Conservation (phyloP, 768 basidiomycete genomes). For the Daedalea quercina region DNA sequence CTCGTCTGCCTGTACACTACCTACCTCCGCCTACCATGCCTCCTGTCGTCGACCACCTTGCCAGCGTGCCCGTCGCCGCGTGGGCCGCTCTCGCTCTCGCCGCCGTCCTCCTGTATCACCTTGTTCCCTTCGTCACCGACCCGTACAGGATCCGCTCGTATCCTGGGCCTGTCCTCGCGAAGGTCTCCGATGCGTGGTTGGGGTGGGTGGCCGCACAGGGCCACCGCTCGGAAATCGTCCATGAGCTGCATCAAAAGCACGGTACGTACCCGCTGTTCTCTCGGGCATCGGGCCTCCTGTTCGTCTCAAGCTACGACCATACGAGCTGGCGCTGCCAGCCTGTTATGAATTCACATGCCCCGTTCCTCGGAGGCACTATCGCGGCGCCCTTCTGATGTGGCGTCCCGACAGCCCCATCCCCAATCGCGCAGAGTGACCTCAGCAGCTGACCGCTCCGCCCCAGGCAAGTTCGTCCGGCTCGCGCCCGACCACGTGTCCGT, state of each 20-base stretch:
- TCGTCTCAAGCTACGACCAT: background rate
- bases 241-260: slow-evolving; percentile 65
- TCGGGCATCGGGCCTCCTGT: background rate
- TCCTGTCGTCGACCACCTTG: background rate
- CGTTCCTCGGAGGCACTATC: background rate
- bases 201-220: slow-evolving; percentile 59
- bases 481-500: slow-evolving; percentile 44
- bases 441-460: background rate
- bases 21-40: no score
- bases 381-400: background rate
- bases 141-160: slow-evolving; percentile 46
- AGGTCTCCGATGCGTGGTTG: slow-evolving; percentile 70
- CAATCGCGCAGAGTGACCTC: background rate
- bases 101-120: slow-evolving; percentile 16
- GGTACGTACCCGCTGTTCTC: slow-evolving; percentile 35
- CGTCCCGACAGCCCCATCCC: background rate
- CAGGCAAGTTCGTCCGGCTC: slow-evolving; percentile 35
- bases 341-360: background rate
- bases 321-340: background rate
- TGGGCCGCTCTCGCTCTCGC: background rate
- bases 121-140: slow-evolving; percentile 50
- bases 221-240: slow-evolving; percentile 69
- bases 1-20: no score
- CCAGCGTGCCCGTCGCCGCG: background rate
- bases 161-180: slow-evolving; percentile 49